Percentiles rank a stretch among this genome's conserved stretches.
These are phyloP conservation scores for Alternaria brassicicola DNA, from an alignment of 2,329 filamentous ascomycete species.

Conservation along the genomic window DNA sequence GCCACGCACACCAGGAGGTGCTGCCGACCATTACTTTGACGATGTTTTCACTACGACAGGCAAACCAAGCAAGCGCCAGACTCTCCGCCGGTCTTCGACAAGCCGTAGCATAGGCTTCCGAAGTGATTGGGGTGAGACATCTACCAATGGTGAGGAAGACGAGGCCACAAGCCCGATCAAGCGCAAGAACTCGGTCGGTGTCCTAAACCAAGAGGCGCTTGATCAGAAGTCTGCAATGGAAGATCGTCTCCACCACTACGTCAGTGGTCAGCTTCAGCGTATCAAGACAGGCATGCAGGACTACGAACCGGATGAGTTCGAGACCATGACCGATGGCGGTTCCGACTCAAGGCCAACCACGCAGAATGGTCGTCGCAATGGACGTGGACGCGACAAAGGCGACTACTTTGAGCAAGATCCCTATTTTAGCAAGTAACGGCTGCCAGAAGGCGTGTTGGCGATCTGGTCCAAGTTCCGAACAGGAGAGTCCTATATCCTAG, in stretches of 20 bases:
- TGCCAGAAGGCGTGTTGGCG: not conserved
- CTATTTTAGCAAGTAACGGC: constrained; percentile 32
- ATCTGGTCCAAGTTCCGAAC: constrained; percentile 9
- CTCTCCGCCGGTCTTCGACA: constrained; percentile 78
- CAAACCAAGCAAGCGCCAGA: constrained; percentile 54
- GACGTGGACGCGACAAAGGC: constrained; percentile 21
- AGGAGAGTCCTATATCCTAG: constrained; percentile 22
- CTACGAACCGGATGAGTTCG: constrained; percentile 66
- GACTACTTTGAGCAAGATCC: constrained; percentile 42
- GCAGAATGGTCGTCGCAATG: constrained; percentile 31
- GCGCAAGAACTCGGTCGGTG: constrained; percentile 56
- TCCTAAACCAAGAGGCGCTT: constrained; percentile 59
- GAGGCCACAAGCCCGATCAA: constrained; percentile 38
- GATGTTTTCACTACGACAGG: constrained; percentile 72
- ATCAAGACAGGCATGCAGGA: constrained; percentile 67
- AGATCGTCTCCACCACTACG: constrained; percentile 78
- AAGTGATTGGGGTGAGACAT: constrained; percentile 69
- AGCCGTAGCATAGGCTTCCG: constrained; percentile 81
- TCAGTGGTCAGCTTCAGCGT: constrained; percentile 77
- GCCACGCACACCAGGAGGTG: constrained; percentile 81
- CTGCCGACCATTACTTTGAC: constrained; percentile 93
- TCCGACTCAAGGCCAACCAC: constrained; percentile 31
- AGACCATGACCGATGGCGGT: constrained; percentile 59
- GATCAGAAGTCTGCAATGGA: constrained; percentile 46
- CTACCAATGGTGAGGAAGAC: constrained; percentile 44